Evolutionary conservation across 2,329 filamentous ascomycete genomes (phyloP).

Genomic region (Fusarium subtropicale): DNA sequence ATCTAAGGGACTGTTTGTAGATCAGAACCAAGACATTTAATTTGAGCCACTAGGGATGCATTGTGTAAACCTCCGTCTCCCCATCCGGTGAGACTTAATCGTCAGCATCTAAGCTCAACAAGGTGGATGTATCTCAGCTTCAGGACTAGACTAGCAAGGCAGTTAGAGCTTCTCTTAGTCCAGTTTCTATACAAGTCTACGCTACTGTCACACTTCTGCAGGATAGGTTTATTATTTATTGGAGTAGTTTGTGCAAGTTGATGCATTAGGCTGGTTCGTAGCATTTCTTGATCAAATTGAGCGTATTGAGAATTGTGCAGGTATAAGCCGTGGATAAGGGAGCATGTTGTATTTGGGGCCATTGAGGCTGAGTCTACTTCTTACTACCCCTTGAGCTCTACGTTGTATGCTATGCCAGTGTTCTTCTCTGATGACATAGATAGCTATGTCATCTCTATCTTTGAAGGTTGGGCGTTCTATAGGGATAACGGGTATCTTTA

Average conservation of each 20-base stretch:
- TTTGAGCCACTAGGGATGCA: neutral
- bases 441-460: neutral
- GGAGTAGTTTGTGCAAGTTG: too few relatives aligned
- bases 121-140: neutral
- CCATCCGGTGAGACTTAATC: neutral
- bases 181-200: neutral
- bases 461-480: neutral
- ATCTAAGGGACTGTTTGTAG: neutral
- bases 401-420: neutral
- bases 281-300: neutral
- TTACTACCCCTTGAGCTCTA: neutral
- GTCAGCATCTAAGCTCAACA: neutral
- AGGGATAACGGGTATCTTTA: too few relatives aligned
- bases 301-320: accelerated
- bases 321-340: accelerated
- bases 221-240: neutral
- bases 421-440: neutral
- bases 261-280: accelerated
- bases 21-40: neutral
- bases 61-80: neutral
- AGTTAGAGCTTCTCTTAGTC: neutral
- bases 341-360: neutral
- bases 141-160: neutral
- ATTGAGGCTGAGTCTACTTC: neutral
- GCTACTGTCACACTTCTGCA: neutral